Base-by-base conservation (phyloP, 108 stramenopile genomes). In the Pseudonitzschia multiseries region DNA sequence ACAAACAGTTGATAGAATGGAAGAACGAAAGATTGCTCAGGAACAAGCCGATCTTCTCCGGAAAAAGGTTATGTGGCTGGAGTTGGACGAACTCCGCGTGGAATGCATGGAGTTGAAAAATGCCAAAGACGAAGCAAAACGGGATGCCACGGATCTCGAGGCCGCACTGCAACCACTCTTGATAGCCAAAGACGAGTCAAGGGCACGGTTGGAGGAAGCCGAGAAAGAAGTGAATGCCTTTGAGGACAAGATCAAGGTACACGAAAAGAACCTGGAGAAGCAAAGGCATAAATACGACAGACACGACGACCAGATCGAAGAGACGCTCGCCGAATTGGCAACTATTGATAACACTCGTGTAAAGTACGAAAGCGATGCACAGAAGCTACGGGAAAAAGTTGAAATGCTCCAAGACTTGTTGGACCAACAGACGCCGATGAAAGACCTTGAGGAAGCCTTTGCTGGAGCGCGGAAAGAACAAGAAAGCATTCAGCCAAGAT, bases 1-100 rank as follows among this genome's bases (percentile, higher is more conserved):
- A 70, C 83, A 82, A 2, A 87, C 83, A 20, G 84, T 85, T 76
- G 81, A 81, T 27, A 75, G 73, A 21, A 84, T 92, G 82, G 89
- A 93, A 74, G 87, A 90, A 63, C 84, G 90, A 42, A 71, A 83
- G 57, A 46, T 54, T 17, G 76, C 69, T 50, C 40, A 79, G 13
- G 79, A 87, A 65, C 80, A 89, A 67, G 78, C 86, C 31, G 78
- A 84, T 3, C 66, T 95, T 8, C 68, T 89, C 14, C 41, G 83
- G 60, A 83, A 92, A 72, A 93, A 90, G 53, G 53, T 84, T 10
- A 43, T 83, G 17, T 95, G 94, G 94, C 33, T 89, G 13, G 17
- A 86, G 26, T 85, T 89, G 66, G 91, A 96, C 43, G 67, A 57
- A 6, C 22, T 73, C 28, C 64, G 84, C 2, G 75, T 63, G 15